These are phyloP conservation scores for Penicillium robsamsonii DNA, from an alignment of 495 filamentous ascomycete genomes.

Conservation along the genomic window DNA sequence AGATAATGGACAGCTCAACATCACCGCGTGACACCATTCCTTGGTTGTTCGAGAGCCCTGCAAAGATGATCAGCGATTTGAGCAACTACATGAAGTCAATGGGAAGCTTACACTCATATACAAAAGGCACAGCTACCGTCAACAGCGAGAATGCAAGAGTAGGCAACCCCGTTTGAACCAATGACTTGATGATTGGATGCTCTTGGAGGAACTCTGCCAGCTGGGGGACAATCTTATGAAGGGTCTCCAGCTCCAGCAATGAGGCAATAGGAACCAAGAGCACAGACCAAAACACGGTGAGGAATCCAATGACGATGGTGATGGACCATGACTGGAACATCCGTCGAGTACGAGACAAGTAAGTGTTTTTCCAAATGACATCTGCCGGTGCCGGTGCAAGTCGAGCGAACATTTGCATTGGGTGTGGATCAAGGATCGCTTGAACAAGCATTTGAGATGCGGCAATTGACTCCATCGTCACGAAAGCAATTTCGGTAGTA, in stretches of 20 bases:
- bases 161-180: constrained; percentile 85
- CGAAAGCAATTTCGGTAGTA: constrained; percentile 82
- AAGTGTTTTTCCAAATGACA: constrained; percentile 91
- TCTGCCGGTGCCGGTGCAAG: constrained; percentile 84
- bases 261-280: constrained; percentile 79
- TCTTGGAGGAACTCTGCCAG: constrained; percentile 63
- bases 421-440: constrained; percentile 83
- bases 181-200: constrained; percentile 65
- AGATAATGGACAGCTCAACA: constrained; percentile 91
- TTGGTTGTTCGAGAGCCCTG: constrained; percentile 78
- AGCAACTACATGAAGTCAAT: not conserved
- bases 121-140: constrained; percentile 84
- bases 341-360: constrained; percentile 69
- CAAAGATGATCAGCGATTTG: constrained; percentile 9
- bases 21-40: constrained; percentile 94
- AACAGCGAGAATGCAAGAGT: constrained; percentile 81
- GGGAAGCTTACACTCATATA: constrained; percentile 75
- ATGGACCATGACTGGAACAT: constrained; percentile 78
- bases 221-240: constrained; percentile 68
- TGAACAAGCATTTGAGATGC: constrained; percentile 92
- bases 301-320: constrained; percentile 72
- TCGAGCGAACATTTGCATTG: constrained; percentile 78
- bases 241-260: constrained; percentile 71
- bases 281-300: constrained; percentile 87
- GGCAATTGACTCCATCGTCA: constrained; percentile 95